Evolutionary conservation across 208 protist species (phyloP).

Genomic region (Balamuthia mandrillaris): DNA sequence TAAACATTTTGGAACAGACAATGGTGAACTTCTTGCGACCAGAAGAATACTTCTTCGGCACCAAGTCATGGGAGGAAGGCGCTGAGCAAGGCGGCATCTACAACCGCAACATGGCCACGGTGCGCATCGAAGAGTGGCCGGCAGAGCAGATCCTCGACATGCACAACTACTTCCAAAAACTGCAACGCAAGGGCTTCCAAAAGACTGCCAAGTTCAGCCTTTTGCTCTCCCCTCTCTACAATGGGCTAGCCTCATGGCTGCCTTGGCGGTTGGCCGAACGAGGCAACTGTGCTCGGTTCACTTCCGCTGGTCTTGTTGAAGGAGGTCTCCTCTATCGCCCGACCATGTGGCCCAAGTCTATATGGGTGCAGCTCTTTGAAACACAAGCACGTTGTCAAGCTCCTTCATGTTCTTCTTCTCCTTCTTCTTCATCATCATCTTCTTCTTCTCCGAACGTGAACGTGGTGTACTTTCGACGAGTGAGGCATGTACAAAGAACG

Average conservation of each 20-base stretch:
- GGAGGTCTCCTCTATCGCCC: background rate
- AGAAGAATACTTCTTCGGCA: conserved; percentile 21
- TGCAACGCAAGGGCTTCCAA: background rate
- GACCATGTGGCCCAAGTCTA: conserved; percentile 27
- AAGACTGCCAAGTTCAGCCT: conserved; percentile 22
- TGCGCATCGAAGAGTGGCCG: conserved; percentile 5
- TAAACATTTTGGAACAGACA: too few relatives aligned
- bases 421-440: background rate
- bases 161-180: conserved; percentile 1
- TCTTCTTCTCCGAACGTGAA: background rate
- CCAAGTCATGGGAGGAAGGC: background rate
- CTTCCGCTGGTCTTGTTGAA: background rate
- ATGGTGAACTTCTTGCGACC: conserved; percentile 36
- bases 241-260: conserved; percentile 13
- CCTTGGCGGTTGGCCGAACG: background rate
- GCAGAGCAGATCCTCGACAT: background rate
- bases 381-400: background rate
- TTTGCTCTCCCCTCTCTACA: conserved; percentile 15
- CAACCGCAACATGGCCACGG: conserved; percentile 13
- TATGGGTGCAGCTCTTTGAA: background rate
- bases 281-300: conserved; percentile 32
- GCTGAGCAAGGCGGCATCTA: conserved; percentile 19
- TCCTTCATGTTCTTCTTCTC: background rate
- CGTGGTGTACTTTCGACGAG: conserved; percentile 5
- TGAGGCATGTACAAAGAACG: background rate